A percentile compares a stretch with the other conserved stretches of the same genome.
Evolutionary conservation across 2,329 filamentous ascomycete species (phyloP).

Genomic region (Pestalotiopsis sp.): DNA sequence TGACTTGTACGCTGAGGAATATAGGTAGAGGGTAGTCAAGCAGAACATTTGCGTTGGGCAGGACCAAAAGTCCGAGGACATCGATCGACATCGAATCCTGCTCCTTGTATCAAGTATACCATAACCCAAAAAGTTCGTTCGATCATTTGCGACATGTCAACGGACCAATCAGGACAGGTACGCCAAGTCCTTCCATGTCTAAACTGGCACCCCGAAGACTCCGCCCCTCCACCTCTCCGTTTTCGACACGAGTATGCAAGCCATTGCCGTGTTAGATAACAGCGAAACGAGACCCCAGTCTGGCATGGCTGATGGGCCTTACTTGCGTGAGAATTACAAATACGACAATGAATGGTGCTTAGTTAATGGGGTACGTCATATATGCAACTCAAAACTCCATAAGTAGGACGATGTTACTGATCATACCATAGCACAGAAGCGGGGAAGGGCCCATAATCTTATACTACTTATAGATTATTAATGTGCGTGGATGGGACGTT

Average conservation of each 20-base stretch:
- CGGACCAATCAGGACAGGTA: background rate
- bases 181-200: background rate
- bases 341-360: background rate
- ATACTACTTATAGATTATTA: background rate
- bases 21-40: background rate
- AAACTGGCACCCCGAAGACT: background rate
- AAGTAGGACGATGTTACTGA: background rate
- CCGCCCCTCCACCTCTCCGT: background rate
- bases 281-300: background rate
- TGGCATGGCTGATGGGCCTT: background rate
- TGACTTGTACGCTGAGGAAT: background rate
- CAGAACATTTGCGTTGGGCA: background rate
- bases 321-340: background rate
- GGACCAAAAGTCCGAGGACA: background rate
- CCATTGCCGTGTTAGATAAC: background rate
- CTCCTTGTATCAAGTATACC: background rate
- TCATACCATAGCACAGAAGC: background rate
- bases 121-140: background rate
- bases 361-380: background rate
- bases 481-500: too few relatives aligned
- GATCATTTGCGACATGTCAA: background rate
- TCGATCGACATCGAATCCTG: background rate
- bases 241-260: background rate
- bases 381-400: background rate
- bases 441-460: background rate